Conservation (phyloP, 129 eudicot genomes). For the Oenanthe sinensis region DNA sequence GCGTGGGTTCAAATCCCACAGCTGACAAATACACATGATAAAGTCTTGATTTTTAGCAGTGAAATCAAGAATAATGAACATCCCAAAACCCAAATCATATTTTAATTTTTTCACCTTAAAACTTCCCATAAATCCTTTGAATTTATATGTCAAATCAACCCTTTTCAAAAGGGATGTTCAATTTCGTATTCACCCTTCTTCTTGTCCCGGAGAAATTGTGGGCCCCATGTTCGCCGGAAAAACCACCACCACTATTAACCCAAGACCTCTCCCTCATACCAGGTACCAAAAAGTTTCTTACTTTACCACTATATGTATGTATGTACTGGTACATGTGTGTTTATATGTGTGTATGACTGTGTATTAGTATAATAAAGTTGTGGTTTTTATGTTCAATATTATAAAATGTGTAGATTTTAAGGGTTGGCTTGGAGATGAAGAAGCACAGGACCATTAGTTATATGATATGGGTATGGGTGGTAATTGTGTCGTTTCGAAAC, state of each 20-base stretch:
- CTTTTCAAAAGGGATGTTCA: background rate
- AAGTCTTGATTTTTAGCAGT: background rate
- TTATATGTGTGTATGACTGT: background rate
- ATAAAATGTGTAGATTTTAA: background rate
- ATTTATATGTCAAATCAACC: background rate
- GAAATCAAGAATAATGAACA: background rate
- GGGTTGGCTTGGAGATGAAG: background rate
- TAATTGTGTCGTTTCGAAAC: background rate
- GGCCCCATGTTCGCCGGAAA: slow-evolving; percentile 97
- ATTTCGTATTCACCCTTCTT: slow-evolving; percentile 9
- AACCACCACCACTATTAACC: slow-evolving; percentile 63
- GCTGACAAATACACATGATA: background rate
- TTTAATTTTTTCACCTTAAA: background rate
- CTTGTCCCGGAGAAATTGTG: slow-evolving; percentile 46
- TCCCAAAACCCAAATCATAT: background rate
- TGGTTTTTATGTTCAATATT: background rate
- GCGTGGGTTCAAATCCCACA: slow-evolving; percentile 99
- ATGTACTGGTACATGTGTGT: background rate
- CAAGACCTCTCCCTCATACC: slow-evolving; percentile 38
- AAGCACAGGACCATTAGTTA: background rate
- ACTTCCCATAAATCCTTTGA: background rate
- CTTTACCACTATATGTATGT: background rate
- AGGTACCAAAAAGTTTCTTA: slow-evolving; percentile 13
- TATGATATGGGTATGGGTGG: background rate
- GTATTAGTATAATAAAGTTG: background rate